Conservation (phyloP, 306 rosid species). For the Fagus sylvatica region DNA sequence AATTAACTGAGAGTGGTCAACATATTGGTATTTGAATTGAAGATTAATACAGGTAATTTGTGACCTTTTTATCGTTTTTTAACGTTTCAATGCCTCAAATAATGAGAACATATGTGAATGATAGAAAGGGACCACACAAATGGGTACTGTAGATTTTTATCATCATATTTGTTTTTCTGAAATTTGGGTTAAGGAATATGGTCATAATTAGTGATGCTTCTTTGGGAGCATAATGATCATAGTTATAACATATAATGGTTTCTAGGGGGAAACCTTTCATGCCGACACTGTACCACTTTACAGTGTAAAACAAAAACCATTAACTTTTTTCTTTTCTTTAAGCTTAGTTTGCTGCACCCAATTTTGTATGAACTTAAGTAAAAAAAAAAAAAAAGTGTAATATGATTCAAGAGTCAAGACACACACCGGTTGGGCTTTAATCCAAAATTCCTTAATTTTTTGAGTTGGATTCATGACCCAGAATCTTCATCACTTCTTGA, state of each 20-base stretch:
- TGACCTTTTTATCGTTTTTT: neutral
- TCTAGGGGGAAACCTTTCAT: neutral
- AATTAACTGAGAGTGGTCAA: constrained; percentile 10
- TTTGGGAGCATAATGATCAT: constrained; percentile 27
- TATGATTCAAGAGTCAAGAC: no score
- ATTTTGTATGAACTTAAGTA: no score
- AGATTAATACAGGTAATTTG: neutral
- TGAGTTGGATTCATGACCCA: no score
- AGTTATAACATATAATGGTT: neutral
- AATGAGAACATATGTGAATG: no score
- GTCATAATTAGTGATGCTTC: constrained; percentile 16
- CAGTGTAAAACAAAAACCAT: neutral
- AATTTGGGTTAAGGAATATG: neutral
- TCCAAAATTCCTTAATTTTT: no score
- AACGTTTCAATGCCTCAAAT: neutral
- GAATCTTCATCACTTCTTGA: no score
- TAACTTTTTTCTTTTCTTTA: neutral
- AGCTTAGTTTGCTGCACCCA: no score
- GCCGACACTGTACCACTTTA: neutral
- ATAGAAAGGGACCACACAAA: neutral
- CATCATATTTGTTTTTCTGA: neutral
- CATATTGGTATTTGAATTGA: neutral
- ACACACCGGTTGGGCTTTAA: no score
- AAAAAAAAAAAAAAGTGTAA: no score
- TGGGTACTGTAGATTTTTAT: neutral